Conservation (phyloP, 1,284 basidiomycete species). For the Fomitopsis schrenkii region DNA sequence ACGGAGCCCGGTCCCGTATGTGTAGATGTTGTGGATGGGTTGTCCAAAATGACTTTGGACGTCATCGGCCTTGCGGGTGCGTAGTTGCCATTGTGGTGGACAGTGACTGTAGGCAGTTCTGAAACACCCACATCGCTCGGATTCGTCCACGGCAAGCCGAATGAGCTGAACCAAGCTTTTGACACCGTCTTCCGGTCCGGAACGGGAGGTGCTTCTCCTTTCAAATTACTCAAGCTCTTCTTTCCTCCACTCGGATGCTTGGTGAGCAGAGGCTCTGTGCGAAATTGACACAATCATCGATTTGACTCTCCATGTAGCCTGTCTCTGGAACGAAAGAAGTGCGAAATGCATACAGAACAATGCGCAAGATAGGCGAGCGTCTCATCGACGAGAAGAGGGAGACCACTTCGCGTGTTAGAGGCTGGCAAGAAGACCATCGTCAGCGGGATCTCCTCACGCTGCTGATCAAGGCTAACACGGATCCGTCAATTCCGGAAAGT, state of each 20-base stretch:
- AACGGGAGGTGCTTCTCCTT: constrained; percentile 16
- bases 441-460: constrained; percentile 28
- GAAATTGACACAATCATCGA: no score
- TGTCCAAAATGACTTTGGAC: constrained; percentile 44
- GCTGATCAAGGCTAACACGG: constrained; percentile 45
- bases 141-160: constrained; percentile 27
- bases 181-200: constrained; percentile 33
- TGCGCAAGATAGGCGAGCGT: constrained; percentile 32
- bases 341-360: constrained; percentile 22
- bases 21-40: constrained; percentile 39
- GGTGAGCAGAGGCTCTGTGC: no score
- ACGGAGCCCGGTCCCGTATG: constrained; percentile 19
- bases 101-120: no score
- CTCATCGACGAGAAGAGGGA: constrained; percentile 39
- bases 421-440: no score
- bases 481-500: constrained; percentile 34
- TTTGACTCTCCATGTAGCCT: no score
- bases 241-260: constrained; percentile 40
- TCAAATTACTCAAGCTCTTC: constrained; percentile 30
- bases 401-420: no score
- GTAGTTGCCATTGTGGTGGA: no score
- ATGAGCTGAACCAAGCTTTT: constrained; percentile 49
- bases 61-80: constrained; percentile 46
- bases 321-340: constrained; percentile 13
- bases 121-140: no score